A percentile compares a stretch with the other conserved stretches of the same genome.
These are phyloP conservation scores for Saturnispora dispora DNA, from an alignment of 805 yeast genomes.

Conservation along the genomic window DNA sequence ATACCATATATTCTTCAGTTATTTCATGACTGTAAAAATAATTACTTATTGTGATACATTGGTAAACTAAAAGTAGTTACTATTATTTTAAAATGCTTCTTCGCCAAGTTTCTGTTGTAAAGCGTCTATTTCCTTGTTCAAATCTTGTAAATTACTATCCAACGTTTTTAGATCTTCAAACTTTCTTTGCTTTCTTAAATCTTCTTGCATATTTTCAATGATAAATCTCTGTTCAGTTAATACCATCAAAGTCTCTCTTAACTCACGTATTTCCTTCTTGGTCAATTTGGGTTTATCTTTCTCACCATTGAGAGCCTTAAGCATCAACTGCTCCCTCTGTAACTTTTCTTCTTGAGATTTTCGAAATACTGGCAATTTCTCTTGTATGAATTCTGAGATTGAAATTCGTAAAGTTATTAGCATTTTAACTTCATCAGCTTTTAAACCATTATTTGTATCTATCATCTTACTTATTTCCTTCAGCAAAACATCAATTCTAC, in stretches of 20 bases:
- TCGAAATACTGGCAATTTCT: slow-evolving; percentile 55
- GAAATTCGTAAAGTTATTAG: slow-evolving; percentile 49
- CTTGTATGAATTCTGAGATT: slow-evolving; percentile 55
- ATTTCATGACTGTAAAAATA: neutral
- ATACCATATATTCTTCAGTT: neutral
- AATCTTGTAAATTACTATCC: slow-evolving; percentile 47
- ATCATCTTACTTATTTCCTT: slow-evolving; percentile 27
- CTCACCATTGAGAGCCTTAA: slow-evolving; percentile 1
- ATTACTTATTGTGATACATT: neutral
- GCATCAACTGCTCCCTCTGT: slow-evolving; percentile 10
- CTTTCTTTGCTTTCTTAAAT: slow-evolving; percentile 54
- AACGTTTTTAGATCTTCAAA: slow-evolving; percentile 69
- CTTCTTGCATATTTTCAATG: slow-evolving; percentile 54
- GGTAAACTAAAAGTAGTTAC: neutral
- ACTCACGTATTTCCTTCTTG: slow-evolving; percentile 44
- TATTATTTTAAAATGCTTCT: slow-evolving; percentile 23
- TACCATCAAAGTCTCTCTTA: slow-evolving; percentile 74
- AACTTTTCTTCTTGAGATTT: slow-evolving; percentile 37
- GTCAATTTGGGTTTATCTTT: slow-evolving; percentile 26
- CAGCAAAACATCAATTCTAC: slow-evolving; percentile 41
- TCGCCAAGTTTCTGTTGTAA: slow-evolving; percentile 51
- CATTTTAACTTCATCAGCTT: slow-evolving; percentile 35
- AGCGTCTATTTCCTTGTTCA: slow-evolving; percentile 38
- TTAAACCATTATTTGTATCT: neutral
- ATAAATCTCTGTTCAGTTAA: slow-evolving; percentile 74